These are phyloP conservation scores for Phlebopus sp. DNA, from an alignment of 1,284 basidiomycete genomes.

Conservation along the genomic window DNA sequence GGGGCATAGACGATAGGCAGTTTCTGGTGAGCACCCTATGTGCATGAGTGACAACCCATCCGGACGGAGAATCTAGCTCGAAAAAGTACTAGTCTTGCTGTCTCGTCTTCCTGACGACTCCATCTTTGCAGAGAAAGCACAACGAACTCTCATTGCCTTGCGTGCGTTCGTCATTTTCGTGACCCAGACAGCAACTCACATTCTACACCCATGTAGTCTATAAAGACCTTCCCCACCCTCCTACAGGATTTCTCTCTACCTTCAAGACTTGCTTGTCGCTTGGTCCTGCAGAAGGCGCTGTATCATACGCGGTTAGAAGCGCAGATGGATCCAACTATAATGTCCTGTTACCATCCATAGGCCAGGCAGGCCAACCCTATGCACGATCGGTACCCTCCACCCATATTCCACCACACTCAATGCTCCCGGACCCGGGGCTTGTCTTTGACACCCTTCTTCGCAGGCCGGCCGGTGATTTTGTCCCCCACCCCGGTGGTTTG, in stretches of 20 bases:
- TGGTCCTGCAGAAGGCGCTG: not conserved
- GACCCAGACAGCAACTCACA: not conserved
- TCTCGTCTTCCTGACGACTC: slow-evolving; percentile 41
- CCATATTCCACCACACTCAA: slow-evolving; percentile 39
- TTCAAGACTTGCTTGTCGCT: slow-evolving; percentile 8
- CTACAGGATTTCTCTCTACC: slow-evolving; percentile 45
- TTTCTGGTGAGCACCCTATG: slow-evolving; percentile 42
- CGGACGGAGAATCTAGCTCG: slow-evolving; percentile 41
- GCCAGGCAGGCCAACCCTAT: slow-evolving; percentile 64
- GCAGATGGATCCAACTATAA: slow-evolving; percentile 62
- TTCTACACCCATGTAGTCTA: slow-evolving; percentile 32
- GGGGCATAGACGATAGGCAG: slow-evolving; percentile 56
- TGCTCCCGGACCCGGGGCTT: slow-evolving; percentile 64
- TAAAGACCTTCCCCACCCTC: slow-evolving; percentile 69
- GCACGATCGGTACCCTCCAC: slow-evolving; percentile 66
- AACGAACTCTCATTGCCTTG: slow-evolving; percentile 47
- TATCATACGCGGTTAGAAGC: slow-evolving; percentile 50
- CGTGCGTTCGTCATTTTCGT: slow-evolving; percentile 37
- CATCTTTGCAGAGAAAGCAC: slow-evolving; percentile 37
- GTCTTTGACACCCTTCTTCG: slow-evolving; percentile 74
- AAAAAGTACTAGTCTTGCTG: slow-evolving; percentile 54
- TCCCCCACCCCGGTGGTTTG: slow-evolving; percentile 56
- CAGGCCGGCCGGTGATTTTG: slow-evolving; percentile 44
- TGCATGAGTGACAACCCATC: not conserved
- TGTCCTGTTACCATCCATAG: slow-evolving; percentile 51